These are phyloP conservation scores for Sisymbrium irio DNA, from an alignment of 345 rosid genomes.

Conservation along the genomic window DNA sequence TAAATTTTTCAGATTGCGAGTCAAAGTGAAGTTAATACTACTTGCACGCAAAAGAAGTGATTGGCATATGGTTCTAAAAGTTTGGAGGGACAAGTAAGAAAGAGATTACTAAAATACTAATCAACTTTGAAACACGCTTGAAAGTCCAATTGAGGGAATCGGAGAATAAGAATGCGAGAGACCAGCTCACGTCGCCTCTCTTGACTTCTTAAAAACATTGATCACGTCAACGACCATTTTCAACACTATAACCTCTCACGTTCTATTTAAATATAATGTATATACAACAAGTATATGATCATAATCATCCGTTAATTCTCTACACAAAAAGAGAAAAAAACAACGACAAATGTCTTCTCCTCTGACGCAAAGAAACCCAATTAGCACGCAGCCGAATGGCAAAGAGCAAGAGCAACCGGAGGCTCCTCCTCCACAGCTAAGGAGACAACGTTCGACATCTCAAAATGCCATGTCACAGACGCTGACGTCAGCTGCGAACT, in stretches of 20 bases:
- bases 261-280: not conserved
- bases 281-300: slow-evolving; percentile 5
- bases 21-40: not conserved
- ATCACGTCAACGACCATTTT: slow-evolving; percentile 16
- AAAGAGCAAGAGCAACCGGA: slow-evolving; percentile 23
- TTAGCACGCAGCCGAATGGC: not conserved
- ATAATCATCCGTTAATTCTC: not conserved
- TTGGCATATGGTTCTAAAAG: not conserved
- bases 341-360: slow-evolving; percentile 22
- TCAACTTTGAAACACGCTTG: slow-evolving; percentile 2
- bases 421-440: slow-evolving; percentile 30
- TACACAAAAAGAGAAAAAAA: not conserved
- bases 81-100: not conserved
- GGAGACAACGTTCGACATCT: slow-evolving; percentile 41
- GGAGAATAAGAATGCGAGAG: not conserved
- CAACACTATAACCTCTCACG: slow-evolving; percentile 11
- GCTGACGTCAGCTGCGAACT: slow-evolving; percentile 71
- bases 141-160: not conserved
- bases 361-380: slow-evolving; percentile 26
- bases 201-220: slow-evolving; percentile 17
- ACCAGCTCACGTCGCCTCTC: not conserved
- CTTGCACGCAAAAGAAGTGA: not conserved
- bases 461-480: slow-evolving; percentile 72
- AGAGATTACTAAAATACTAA: not conserved
- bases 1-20: too few relatives aligned